Percentiles rank a stretch among this genome's conserved stretches.
These are phyloP conservation scores for Lolium multiflorum DNA, from an alignment of 176 grass and related monocot species.

Conservation along the genomic window DNA sequence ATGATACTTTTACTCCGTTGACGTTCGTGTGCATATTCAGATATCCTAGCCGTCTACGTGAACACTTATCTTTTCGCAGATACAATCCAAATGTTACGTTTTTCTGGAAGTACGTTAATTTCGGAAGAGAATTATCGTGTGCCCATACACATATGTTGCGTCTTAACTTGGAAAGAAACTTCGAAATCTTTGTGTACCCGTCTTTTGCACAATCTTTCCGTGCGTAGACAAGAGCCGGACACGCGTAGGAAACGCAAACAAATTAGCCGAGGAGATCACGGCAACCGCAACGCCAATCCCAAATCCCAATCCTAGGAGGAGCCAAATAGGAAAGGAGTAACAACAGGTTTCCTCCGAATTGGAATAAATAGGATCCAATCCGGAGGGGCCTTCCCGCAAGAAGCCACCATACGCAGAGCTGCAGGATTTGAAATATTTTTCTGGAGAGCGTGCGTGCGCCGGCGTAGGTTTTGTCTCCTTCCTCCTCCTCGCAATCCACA, in stretches of 20 bases:
- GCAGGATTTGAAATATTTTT: slow-evolving; percentile 49
- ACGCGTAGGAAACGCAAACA: not conserved
- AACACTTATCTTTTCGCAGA: too few relatives aligned
- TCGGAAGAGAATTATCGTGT: not conserved
- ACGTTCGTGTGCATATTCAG: not conserved
- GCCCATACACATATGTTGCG: not conserved
- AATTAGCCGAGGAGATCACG: not conserved
- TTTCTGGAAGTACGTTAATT: too few relatives aligned
- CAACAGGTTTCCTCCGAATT: not conserved
- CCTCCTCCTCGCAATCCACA: slow-evolving; percentile 38
- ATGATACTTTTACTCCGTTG: not conserved
- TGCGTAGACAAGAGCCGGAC: not conserved
- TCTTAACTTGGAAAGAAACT: not conserved
- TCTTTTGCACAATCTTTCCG: not conserved
- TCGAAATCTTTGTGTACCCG: not conserved
- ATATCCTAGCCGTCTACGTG: too few relatives aligned
- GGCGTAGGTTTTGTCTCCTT: slow-evolving; percentile 26
- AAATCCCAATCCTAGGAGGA: not conserved
- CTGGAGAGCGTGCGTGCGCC: not conserved
- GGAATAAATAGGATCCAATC: slow-evolving; percentile 32
- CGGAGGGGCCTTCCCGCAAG: slow-evolving; percentile 34
- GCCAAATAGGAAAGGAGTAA: not conserved
- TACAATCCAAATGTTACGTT: too few relatives aligned
- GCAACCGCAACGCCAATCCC: not conserved
- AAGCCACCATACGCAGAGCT: not conserved